phyloP scores from a whole-genome alignment of 805 yeast genomes.

The Kurtzmaniella fragi region DNA sequence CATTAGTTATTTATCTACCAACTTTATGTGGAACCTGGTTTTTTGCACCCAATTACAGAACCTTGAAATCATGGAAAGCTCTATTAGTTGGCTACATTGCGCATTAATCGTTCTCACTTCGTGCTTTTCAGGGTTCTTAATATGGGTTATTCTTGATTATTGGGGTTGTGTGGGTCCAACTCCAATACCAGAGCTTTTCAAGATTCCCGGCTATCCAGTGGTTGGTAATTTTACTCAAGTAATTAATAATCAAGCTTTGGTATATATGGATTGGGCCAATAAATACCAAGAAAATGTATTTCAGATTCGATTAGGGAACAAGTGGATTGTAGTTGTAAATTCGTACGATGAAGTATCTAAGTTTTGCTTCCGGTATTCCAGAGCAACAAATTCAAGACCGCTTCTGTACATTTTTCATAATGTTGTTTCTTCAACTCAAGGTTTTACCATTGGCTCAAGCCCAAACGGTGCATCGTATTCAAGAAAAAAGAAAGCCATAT shows the following conservation, averaged over 20 bases:
- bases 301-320: slow-evolving; percentile 59
- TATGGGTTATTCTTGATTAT: slow-evolving; percentile 4
- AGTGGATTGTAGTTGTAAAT: slow-evolving; percentile 61
- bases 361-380: slow-evolving; percentile 46
- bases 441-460: slow-evolving; percentile 62
- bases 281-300: slow-evolving; percentile 41
- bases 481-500: slow-evolving; percentile 44
- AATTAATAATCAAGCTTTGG: slow-evolving; percentile 44
- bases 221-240: slow-evolving; percentile 48
- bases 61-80: no score
- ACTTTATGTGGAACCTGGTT: not conserved
- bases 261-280: slow-evolving; percentile 42
- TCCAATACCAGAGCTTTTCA: slow-evolving; percentile 33
- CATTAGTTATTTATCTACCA: not conserved
- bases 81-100: not conserved
- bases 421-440: slow-evolving; percentile 49
- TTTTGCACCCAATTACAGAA: slow-evolving; percentile 1
- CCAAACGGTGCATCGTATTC: slow-evolving; percentile 48
- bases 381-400: slow-evolving; percentile 65
- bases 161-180: no score
- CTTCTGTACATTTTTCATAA: slow-evolving; percentile 62
- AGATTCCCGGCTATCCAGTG: slow-evolving; percentile 44
- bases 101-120: not conserved
- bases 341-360: slow-evolving; percentile 48
- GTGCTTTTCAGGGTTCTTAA: not conserved